phyloP scores from a whole-genome alignment of 192 early-diverging fungal species.

The Hyaloraphidium curvatum region DNA sequence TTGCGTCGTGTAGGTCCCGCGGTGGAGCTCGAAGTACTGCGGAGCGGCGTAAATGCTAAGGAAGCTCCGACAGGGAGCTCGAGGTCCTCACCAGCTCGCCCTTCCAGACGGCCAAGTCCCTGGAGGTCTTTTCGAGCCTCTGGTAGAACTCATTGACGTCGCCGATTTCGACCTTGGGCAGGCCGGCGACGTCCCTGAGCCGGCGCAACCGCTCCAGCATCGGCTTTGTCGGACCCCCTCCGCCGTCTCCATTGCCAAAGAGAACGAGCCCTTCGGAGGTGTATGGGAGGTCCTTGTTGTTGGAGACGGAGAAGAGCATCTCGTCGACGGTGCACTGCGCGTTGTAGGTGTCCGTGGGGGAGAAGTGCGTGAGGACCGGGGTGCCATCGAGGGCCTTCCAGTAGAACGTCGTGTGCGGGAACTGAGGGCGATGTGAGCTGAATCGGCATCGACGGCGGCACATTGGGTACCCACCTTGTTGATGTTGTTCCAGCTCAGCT shows the following conservation, averaged over 20 bases:
- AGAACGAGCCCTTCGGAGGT: conserved; percentile 68
- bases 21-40: conserved; percentile 90
- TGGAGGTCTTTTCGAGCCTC: conserved; percentile 42
- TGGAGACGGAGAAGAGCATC: conserved; percentile 40
- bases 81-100: conserved; percentile 64
- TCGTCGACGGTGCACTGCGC: conserved; percentile 35
- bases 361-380: conserved; percentile 70
- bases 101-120: conserved; percentile 66
- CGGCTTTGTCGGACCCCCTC: conserved; percentile 60
- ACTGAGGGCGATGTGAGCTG: conserved; percentile 15
- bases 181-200: conserved; percentile 55
- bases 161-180: conserved; percentile 50
- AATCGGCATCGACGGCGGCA: neutral
- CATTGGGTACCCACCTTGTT: conserved; percentile 38
- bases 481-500: conserved; percentile 97
- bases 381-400: conserved; percentile 45
- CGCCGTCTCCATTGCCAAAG: conserved; percentile 96
- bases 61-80: neutral
- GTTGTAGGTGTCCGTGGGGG: conserved; percentile 74
- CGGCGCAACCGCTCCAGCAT: conserved; percentile 73
- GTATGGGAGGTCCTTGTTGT: conserved; percentile 75
- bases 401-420: conserved; percentile 87
- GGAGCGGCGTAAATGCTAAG: neutral
- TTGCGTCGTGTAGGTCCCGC: conserved; percentile 94
- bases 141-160: conserved; percentile 59